Conservation (phyloP, 176 grass and related monocot species). For the Saccharum spontaneum region DNA sequence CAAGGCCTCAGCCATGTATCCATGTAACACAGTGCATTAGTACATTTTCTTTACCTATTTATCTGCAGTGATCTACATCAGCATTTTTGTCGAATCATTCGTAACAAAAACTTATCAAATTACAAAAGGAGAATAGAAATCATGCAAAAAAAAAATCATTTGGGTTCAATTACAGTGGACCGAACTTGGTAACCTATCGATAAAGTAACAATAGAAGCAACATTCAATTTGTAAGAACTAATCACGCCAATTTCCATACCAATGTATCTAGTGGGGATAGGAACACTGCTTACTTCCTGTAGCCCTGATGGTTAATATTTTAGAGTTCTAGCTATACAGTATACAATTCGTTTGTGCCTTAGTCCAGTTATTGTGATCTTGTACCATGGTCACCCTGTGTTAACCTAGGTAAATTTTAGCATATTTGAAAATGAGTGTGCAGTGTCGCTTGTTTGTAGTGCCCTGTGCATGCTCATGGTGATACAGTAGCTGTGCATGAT, state of each 20-base stretch:
- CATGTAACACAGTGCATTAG: background rate
- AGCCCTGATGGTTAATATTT: background rate
- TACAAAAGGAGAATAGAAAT: background rate
- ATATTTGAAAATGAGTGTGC: background rate
- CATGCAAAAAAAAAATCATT: background rate
- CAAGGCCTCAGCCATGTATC: background rate
- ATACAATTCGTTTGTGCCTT: background rate
- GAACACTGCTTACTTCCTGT: background rate
- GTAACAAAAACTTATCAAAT: background rate
- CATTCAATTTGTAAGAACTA: background rate
- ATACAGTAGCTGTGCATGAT: background rate
- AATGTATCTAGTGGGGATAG: background rate
- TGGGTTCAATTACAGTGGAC: background rate
- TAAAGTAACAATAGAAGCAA: background rate
- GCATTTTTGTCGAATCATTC: background rate
- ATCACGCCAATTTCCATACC: background rate
- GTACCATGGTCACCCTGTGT: background rate
- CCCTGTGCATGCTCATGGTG: background rate
- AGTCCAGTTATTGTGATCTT: background rate
- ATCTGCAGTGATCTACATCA: background rate
- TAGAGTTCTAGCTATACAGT: background rate
- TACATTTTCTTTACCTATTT: background rate
- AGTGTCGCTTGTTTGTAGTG: background rate
- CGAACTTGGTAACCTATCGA: background rate
- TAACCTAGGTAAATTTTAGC: constrained; percentile 11